Base-by-base conservation (phyloP, 2,329 filamentous ascomycete species). In the Albophoma yamanashiensis region DNA sequence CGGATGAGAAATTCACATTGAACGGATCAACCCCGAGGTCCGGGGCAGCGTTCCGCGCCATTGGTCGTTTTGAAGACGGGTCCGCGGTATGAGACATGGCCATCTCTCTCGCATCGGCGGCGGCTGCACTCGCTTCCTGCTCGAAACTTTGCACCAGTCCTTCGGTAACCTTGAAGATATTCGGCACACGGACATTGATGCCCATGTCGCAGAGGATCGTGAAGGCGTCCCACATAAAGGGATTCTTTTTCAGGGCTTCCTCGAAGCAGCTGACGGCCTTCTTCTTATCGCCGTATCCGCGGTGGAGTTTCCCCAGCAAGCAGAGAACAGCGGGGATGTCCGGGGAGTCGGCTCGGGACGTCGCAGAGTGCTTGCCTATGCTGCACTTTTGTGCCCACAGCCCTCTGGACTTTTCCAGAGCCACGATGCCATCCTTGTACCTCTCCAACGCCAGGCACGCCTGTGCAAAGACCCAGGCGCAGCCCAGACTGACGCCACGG, bases 161-260 rank as follows among this genome's bases (percentile, higher is more conserved):
- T 25, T 85, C 82, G 62, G 82, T 91, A 66, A 89, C 76, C 70
- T 87, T 91, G 76, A 96, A 99, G 63, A 97, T 89, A 68, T 95
- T 96, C 34, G 87, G 83, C 12, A 94, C 86, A 60, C 89, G 86
- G 59, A 97, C 82, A 65, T 86, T 87, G 53, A 91, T 88, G 4
- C 91, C 90, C 86, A 84, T 90, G 69, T 97, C 92, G 71, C 92
- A 96, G 9, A 99, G 81, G 20, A 85, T 88, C 27, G 88, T 86
- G 68, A 97, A 97, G 0, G 93, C 92, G 78, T 99, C 94, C 94
- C 94, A 99, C 84, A 96, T 94, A 74, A 97, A 93, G 1, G 94
- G 92, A 69, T 97, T 99, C 59, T 87, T 74, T 74, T 92, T 95
- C 67, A 99, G 77, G 7, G 92, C 86, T 62, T 95, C 91, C 65